Percentiles rank a stretch among this genome's conserved stretches.
phyloP scores from a whole-genome alignment of 1,139 yeast genomes.

The Pichia cactophila region DNA sequence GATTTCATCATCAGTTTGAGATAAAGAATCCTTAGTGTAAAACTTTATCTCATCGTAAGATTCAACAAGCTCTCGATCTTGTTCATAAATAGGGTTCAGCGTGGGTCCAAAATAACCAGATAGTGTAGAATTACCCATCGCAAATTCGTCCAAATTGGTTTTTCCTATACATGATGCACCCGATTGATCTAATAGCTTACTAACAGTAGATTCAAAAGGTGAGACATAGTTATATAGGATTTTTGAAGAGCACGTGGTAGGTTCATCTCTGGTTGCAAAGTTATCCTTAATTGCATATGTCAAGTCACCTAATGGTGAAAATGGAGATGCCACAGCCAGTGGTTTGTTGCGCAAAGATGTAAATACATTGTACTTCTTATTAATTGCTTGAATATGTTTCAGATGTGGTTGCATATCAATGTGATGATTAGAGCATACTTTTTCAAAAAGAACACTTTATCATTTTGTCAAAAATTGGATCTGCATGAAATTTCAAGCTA shows the following conservation, averaged over 20 bases:
- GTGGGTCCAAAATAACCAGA: slow-evolving; percentile 59
- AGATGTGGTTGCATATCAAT: slow-evolving; percentile 5
- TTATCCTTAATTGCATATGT: slow-evolving; percentile 66
- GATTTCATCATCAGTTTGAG: slow-evolving; percentile 2
- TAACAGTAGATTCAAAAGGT: slow-evolving; percentile 80
- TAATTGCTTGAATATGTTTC: slow-evolving; percentile 11
- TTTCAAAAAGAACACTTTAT: not conserved
- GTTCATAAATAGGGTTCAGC: slow-evolving; percentile 51
- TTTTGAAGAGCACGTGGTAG: slow-evolving; percentile 73
- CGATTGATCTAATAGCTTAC: slow-evolving; percentile 39
- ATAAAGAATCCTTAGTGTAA: slow-evolving; percentile 11
- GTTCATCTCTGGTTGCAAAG: slow-evolving; percentile 46
- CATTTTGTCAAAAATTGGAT: not conserved
- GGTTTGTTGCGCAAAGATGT: slow-evolving; percentile 23
- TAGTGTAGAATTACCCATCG: slow-evolving; percentile 79
- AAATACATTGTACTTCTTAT: slow-evolving; percentile 30
- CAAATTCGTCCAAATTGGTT: slow-evolving; percentile 95
- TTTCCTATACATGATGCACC: slow-evolving; percentile 66
- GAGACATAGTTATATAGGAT: slow-evolving; percentile 53
- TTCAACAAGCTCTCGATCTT: slow-evolving; percentile 21
- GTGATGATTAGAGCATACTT: not conserved
- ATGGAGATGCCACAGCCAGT: slow-evolving; percentile 1
- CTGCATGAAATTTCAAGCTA: not conserved
- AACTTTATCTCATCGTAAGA: slow-evolving; percentile 20
- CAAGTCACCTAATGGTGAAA: slow-evolving; percentile 20